Percentiles rank a stretch among this genome's conserved stretches.
Conservation (phyloP, 2,329 filamentous ascomycete genomes). For the Penicillium polonicum region DNA sequence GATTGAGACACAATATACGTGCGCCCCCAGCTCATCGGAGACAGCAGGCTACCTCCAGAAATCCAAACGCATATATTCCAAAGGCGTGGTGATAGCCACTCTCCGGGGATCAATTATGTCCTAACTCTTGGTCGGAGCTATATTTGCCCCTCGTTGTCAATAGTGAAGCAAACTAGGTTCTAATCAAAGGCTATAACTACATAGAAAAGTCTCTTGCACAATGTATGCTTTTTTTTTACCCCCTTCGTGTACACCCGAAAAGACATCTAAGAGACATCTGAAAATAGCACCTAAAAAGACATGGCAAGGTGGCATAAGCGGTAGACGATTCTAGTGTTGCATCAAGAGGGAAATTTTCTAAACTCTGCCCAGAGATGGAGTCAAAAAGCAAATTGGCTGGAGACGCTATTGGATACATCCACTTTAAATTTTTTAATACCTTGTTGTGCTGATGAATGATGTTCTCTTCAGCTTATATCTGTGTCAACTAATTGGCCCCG, state of each 20-base stretch:
- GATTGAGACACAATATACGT: background rate
- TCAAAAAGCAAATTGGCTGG: background rate
- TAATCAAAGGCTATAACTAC: background rate
- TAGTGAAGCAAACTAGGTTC: slow-evolving; percentile 2
- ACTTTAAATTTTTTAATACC: slow-evolving; percentile 3
- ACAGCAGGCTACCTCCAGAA: background rate
- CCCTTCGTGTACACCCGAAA: too few relatives aligned
- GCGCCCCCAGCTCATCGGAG: background rate
- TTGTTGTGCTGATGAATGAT: slow-evolving; percentile 7
- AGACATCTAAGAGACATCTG: too few relatives aligned
- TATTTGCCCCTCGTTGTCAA: background rate
- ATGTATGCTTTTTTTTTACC: too few relatives aligned
- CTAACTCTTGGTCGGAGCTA: background rate
- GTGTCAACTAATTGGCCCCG: background rate
- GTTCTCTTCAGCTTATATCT: background rate
- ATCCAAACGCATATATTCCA: background rate
- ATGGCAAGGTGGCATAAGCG: too few relatives aligned
- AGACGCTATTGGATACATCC: background rate
- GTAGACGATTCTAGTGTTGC: slow-evolving; percentile 4
- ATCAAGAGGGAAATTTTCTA: slow-evolving; percentile 11
- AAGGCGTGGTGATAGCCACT: background rate
- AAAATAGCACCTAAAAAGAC: too few relatives aligned
- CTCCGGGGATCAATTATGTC: background rate
- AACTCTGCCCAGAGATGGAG: slow-evolving; percentile 9
- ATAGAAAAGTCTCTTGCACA: too few relatives aligned